Percentiles rank a stretch among this genome's conserved stretches.
phyloP scores from a whole-genome alignment of 805 yeast species.

The Yamadazyma akitaensis region DNA sequence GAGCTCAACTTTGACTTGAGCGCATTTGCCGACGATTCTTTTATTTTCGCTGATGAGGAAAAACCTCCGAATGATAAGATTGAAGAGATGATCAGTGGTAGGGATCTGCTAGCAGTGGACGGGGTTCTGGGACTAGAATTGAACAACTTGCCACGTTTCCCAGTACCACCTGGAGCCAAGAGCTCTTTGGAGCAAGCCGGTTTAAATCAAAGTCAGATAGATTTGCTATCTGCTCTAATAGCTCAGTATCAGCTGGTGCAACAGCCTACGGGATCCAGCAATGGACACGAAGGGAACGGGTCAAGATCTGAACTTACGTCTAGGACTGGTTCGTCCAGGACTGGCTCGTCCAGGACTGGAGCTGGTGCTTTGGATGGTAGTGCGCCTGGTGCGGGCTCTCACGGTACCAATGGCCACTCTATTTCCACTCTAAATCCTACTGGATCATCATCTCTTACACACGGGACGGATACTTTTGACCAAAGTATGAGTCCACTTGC shows the following conservation, averaged over 20 bases:
- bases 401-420: too few relatives aligned
- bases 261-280: constrained; percentile 12
- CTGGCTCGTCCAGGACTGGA: background rate
- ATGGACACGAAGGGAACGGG: background rate
- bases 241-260: constrained; percentile 56
- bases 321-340: too few relatives aligned
- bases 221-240: constrained; percentile 66
- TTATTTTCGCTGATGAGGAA: constrained; percentile 79
- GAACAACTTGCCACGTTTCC: constrained; percentile 51
- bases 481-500: constrained; percentile 2
- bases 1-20: constrained; percentile 55
- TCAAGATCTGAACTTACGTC: background rate
- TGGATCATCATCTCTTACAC: too few relatives aligned
- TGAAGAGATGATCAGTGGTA: constrained; percentile 7
- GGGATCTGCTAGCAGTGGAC: background rate
- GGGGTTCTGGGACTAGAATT: constrained; percentile 5
- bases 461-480: background rate
- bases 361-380: background rate
- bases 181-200: constrained; percentile 63
- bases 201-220: constrained; percentile 64
- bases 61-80: constrained; percentile 43
- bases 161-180: constrained; percentile 73
- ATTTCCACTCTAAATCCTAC: too few relatives aligned
- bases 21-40: constrained; percentile 79
- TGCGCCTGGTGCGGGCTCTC: background rate